Evolutionary conservation across 2,329 filamentous ascomycete species (phyloP).

Genomic region (Beauveria rudraprayagi): DNA sequence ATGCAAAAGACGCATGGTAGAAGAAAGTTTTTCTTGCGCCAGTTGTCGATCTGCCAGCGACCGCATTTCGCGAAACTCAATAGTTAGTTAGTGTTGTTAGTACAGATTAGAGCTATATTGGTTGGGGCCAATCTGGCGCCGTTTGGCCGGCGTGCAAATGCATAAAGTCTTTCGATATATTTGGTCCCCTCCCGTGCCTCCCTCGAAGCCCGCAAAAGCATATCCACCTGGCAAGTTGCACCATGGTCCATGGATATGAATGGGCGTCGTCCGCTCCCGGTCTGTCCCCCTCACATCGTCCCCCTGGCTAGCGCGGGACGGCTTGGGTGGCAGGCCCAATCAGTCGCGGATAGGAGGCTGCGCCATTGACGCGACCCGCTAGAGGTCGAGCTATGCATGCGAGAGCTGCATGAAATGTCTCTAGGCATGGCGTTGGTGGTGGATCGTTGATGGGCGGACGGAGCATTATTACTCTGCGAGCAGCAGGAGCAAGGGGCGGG

Average conservation of each 20-base stretch:
- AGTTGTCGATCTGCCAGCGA: neutral
- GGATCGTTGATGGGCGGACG: conserved; percentile 1
- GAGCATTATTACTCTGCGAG: conserved; percentile 4
- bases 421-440: conserved; percentile 5
- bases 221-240: neutral
- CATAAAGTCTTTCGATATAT: neutral
- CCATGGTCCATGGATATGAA: neutral
- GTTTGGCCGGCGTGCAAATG: neutral
- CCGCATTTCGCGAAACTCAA: neutral
- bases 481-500: neutral
- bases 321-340: conserved; percentile 3
- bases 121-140: neutral
- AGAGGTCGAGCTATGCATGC: conserved; percentile 7
- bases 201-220: neutral
- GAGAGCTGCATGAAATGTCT: conserved; percentile 10
- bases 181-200: neutral
- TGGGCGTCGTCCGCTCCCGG: neutral
- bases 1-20: neutral
- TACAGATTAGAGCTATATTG: neutral
- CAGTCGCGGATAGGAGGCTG: neutral
- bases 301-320: conserved; percentile 6
- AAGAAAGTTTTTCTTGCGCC: neutral
- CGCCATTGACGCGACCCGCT: conserved; percentile 6
- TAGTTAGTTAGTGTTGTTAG: neutral
- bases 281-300: conserved; percentile 2